Evolutionary conservation across 2,329 filamentous ascomycete species (phyloP).

Genomic region (Calonectria honghensis): DNA sequence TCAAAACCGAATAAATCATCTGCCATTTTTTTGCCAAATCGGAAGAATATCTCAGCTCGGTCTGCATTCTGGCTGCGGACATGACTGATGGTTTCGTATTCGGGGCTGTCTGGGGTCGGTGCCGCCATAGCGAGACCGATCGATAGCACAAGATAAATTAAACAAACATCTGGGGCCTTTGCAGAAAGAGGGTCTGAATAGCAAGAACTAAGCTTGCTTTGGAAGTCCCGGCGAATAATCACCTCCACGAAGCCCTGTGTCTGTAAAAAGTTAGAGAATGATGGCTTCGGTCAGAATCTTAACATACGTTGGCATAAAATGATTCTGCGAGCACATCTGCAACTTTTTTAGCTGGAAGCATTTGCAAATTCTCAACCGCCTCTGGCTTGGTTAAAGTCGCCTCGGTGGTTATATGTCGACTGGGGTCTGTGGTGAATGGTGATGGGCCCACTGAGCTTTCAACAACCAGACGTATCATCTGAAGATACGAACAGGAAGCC

Average conservation of each 20-base stretch:
- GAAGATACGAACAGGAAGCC: slow-evolving; percentile 76
- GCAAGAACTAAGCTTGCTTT: slow-evolving; percentile 69
- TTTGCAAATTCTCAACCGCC: slow-evolving; percentile 5
- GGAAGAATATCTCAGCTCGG: slow-evolving; percentile 78
- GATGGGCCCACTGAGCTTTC: slow-evolving; percentile 72
- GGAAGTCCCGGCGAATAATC: slow-evolving; percentile 72
- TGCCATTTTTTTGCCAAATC: slow-evolving; percentile 73
- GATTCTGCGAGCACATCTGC: slow-evolving; percentile 67
- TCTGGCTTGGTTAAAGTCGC: neutral
- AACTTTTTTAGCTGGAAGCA: slow-evolving; percentile 72
- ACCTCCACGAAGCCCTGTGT: slow-evolving; percentile 78
- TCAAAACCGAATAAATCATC: slow-evolving; percentile 71
- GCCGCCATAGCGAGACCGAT: slow-evolving; percentile 77
- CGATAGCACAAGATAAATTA: slow-evolving; percentile 77
- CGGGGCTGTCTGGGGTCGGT: slow-evolving; percentile 68
- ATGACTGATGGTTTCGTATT: slow-evolving; percentile 70
- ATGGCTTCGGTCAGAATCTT: neutral
- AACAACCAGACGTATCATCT: slow-evolving; percentile 77
- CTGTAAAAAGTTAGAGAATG: slow-evolving; percentile 56
- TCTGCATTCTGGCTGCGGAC: slow-evolving; percentile 69
- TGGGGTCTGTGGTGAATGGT: slow-evolving; percentile 74
- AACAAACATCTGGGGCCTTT: slow-evolving; percentile 72
- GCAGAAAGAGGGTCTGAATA: slow-evolving; percentile 72
- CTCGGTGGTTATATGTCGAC: slow-evolving; percentile 70
- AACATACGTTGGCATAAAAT: slow-evolving; percentile 76